Conservation (phyloP, 2,329 filamentous ascomycete species). For the Calonectria crousiana region DNA sequence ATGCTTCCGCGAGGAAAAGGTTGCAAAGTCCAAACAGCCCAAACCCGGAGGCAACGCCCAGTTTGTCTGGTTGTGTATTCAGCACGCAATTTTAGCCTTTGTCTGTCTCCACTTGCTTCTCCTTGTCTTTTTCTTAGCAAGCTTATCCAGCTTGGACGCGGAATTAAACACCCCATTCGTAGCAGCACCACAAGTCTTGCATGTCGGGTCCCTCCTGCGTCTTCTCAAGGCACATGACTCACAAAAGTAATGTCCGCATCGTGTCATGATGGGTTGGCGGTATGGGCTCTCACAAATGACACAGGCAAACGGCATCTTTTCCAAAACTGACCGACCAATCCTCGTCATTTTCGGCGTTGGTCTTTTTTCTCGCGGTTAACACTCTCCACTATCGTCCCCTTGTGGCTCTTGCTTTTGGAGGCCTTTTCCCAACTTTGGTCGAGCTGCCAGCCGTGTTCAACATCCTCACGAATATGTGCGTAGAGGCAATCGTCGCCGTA, state of each 20-base stretch:
- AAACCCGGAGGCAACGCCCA: too few species aligned
- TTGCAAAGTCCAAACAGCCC: background rate
- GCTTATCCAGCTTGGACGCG: slow-evolving; percentile 83
- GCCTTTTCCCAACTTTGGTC: slow-evolving; percentile 93
- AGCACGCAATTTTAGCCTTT: background rate
- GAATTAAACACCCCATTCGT: slow-evolving; percentile 92
- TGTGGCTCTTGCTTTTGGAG: slow-evolving; percentile 75
- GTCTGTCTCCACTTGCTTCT: slow-evolving; percentile 61
- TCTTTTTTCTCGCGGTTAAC: slow-evolving; percentile 61
- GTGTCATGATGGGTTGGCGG: slow-evolving; percentile 84
- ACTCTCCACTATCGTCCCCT: slow-evolving; percentile 72
- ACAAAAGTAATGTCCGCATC: slow-evolving; percentile 97
- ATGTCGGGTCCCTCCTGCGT: slow-evolving; percentile 88
- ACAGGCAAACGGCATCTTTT: slow-evolving; percentile 90
- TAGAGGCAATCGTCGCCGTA: slow-evolving; percentile 73
- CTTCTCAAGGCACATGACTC: slow-evolving; percentile 87
- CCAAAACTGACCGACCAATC: slow-evolving; percentile 80
- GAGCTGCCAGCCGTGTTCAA: slow-evolving; percentile 94
- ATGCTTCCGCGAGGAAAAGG: background rate
- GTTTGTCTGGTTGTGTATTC: background rate
- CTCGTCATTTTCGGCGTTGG: slow-evolving; percentile 59
- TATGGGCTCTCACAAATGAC: slow-evolving; percentile 87
- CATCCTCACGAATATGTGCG: slow-evolving; percentile 80
- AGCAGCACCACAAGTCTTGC: slow-evolving; percentile 85
- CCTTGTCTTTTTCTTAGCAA: slow-evolving; percentile 74